Evolutionary conservation across 441 rosid species (phyloP), one percentile per base, ranked within the genome.

Genomic region (Mallotus repandus): DNA sequence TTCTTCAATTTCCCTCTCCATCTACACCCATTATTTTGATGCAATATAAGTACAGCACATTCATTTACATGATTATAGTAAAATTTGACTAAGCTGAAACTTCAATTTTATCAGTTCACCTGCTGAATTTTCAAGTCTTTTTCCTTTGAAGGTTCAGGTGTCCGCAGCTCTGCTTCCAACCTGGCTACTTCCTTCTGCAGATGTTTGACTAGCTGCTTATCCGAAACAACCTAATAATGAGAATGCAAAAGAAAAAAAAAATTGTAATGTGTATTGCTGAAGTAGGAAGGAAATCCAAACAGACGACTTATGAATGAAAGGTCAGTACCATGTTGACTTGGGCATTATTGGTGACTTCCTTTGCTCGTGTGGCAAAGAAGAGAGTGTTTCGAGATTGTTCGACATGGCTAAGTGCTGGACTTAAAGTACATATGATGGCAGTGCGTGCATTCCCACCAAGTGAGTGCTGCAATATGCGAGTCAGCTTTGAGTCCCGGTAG

Each of bases 401-500:
- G 76, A 87, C 87, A 79, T 96, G 98, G 78, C 87, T 80, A 65
- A 81, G 66, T 57, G 99, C 98, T 69, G 99, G 99, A 87, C 99
- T 92, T 77, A 96, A 66, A 70, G 97, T 96, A 75, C 98, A 96
- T 45, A 96, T 94, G 72, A 96, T 96, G 74, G 99, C 99, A 45
- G 99, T 96, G 32, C 98, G 91, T 46, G 98, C 99, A 86, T 96
- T 96, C 53, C 99, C 99, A 73, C 99, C 99, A 14, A 96, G 98
- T 54, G 98, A 96, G 75, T 94, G 97, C 76, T 96, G 98, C 80
- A 96, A 71, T 77, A 96, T 96, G 64, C 99, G 94, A 70, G 99
- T 96, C 73, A 96, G 92, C 88, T 96, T 96, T 45, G 99, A 96
- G 85, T 96, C 98, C 77, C 99, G 77, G 74, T 96, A 96, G 14